Percentiles rank a stretch among this genome's conserved stretches.
Evolutionary conservation across 306 rosid genomes (phyloP).

Genomic region (Cotoneaster glaucophyllus): DNA sequence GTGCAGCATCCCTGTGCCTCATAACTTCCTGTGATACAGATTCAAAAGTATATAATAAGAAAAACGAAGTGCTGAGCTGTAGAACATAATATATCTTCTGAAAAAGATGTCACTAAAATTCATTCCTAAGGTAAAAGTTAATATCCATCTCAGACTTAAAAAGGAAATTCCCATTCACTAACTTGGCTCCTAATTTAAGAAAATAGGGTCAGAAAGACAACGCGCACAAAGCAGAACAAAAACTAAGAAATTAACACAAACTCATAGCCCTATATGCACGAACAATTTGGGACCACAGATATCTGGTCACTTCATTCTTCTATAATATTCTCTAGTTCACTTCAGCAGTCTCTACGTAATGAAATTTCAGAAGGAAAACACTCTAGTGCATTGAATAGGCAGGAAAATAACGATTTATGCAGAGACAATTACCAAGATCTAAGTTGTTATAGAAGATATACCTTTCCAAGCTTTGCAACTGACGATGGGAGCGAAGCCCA

Average conservation of each 20-base stretch:
- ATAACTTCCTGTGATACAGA: constrained; percentile 62
- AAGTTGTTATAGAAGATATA: constrained; percentile 19
- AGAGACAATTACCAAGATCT: constrained; percentile 5
- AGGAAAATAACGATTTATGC: background rate
- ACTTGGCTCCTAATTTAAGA: background rate
- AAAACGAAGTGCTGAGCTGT: background rate
- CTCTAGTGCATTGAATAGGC: background rate
- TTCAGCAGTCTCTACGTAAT: constrained; percentile 12
- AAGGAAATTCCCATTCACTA: background rate
- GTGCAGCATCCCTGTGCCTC: constrained; percentile 94
- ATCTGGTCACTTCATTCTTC: background rate
- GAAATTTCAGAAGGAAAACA: constrained; percentile 1
- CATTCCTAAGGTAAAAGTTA: background rate
- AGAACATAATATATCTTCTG: background rate
- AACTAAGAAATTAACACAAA: background rate
- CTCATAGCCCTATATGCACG: background rate
- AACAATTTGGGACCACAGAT: background rate
- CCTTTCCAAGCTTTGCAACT: constrained; percentile 94
- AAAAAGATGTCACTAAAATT: background rate
- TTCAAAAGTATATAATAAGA: constrained; percentile 9
- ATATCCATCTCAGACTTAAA: background rate
- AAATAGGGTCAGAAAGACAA: background rate
- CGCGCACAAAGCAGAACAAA: background rate
- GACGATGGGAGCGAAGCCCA: constrained; percentile 88
- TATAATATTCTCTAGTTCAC: background rate